phyloP scores from a whole-genome alignment of 345 rosid species.

The Heritiera fomes region DNA sequence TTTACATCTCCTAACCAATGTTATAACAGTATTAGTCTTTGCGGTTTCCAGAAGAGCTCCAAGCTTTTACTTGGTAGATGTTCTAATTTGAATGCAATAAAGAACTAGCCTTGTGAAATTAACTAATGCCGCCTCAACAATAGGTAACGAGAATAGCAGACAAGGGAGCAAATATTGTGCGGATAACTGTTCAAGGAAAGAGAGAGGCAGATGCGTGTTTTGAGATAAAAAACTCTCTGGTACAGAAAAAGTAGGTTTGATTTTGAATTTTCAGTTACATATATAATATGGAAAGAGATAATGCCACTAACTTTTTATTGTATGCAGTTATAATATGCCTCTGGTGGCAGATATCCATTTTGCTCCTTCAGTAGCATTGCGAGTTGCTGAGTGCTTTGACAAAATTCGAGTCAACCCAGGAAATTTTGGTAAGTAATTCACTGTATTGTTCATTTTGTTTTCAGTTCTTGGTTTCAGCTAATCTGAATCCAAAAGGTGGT shows the following conservation, averaged over 20 bases:
- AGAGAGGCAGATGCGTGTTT: conserved; percentile 97
- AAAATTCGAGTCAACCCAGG: conserved; percentile 98
- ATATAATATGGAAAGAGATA: conserved; percentile 7
- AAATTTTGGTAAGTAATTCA: conserved; percentile 64
- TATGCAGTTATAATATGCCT: conserved; percentile 86
- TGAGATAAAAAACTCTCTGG: conserved; percentile 86
- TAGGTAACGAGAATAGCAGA: conserved; percentile 96
- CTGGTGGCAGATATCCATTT: conserved; percentile 98
- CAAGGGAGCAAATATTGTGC: conserved; percentile 86
- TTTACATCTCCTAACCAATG: background rate
- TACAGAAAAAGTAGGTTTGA: conserved; percentile 77
- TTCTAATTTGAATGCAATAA: background rate
- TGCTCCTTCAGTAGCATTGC: conserved; percentile 86
- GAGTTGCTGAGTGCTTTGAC: conserved; percentile 96
- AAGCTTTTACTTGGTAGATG: background rate
- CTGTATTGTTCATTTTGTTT: conserved; percentile 20
- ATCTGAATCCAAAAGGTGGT: conserved; percentile 20
- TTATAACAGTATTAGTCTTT: background rate
- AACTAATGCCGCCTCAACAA: conserved; percentile 14
- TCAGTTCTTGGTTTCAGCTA: conserved; percentile 11
- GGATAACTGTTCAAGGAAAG: conserved; percentile 99
- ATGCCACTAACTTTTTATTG: conserved; percentile 28
- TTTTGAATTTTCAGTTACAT: conserved; percentile 4
- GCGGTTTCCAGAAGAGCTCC: background rate
- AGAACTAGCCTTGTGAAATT: background rate